Conservation (phyloP, 768 basidiomycete genomes). For the Mycena amicta region DNA sequence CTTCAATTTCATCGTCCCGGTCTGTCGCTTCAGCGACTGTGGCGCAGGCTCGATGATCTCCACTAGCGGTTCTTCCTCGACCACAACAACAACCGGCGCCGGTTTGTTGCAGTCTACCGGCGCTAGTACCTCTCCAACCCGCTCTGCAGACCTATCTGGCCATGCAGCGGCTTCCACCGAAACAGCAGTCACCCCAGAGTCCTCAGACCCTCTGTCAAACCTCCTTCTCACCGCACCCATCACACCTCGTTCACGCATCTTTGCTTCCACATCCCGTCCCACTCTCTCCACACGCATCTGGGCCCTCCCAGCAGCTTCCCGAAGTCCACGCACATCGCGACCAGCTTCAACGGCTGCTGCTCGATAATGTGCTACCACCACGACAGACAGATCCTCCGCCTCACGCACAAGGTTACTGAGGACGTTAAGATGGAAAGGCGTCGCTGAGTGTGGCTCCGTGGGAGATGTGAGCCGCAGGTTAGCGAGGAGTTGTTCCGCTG, state of each 20-base stretch:
- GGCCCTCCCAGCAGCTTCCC: conserved; percentile 46
- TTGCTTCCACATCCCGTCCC: conserved; percentile 46
- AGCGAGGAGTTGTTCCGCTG: conserved; percentile 52
- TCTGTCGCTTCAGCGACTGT: conserved; percentile 25
- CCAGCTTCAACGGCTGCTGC: conserved; percentile 53
- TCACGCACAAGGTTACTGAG: conserved; percentile 52
- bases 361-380: conserved; percentile 54
- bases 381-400: conserved; percentile 45
- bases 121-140: conserved; percentile 19
- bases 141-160: conserved; percentile 16
- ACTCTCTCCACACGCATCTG: conserved; percentile 47
- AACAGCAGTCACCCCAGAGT: conserved; percentile 62
- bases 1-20: conserved; percentile 54
- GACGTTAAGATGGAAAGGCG: conserved; percentile 41
- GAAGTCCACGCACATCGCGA: conserved; percentile 51
- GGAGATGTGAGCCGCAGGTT: conserved; percentile 56
- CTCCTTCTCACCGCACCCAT: conserved; percentile 28
- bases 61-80: conserved; percentile 22
- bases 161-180: conserved; percentile 20
- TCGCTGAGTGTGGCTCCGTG: conserved; percentile 39
- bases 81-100: background rate
- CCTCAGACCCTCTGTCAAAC: conserved; percentile 62
- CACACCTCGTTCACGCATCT: conserved; percentile 40
- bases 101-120: background rate
- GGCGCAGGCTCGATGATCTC: conserved; percentile 24